Evolutionary conservation across 768 basidiomycete genomes (phyloP).

Genomic region (Rhodotorula diobovata): DNA sequence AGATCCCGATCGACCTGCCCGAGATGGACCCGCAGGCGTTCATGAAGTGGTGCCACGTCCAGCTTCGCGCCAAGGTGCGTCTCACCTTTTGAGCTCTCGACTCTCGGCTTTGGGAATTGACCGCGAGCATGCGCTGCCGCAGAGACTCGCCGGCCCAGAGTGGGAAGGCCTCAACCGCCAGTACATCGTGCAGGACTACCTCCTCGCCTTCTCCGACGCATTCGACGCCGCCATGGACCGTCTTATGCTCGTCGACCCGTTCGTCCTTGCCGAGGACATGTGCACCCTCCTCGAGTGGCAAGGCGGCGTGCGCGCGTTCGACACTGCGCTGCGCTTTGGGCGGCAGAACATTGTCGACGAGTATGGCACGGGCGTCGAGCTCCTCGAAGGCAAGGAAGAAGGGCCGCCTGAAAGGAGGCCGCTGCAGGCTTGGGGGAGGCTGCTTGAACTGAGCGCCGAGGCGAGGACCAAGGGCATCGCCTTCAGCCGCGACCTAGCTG

Average conservation of each 20-base stretch:
- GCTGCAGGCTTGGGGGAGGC: conserved; percentile 23
- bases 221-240: conserved; percentile 40
- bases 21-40: conserved; percentile 33
- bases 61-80: conserved; percentile 29
- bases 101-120: background rate
- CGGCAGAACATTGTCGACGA: conserved; percentile 8
- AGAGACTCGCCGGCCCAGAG: conserved; percentile 30
- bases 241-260: conserved; percentile 28
- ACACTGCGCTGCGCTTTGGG: conserved; percentile 35
- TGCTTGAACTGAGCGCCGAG: conserved; percentile 30
- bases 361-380: conserved; percentile 25
- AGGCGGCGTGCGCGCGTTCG: conserved; percentile 33
- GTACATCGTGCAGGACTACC: conserved; percentile 37
- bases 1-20: conserved; percentile 36
- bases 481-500: conserved; percentile 28
- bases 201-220: conserved; percentile 37
- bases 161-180: conserved; percentile 32
- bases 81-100: background rate
- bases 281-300: conserved; percentile 35
- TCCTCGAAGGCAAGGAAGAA: conserved; percentile 16
- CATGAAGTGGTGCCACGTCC: conserved; percentile 28
- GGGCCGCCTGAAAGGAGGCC: conserved; percentile 8
- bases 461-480: conserved; percentile 16
- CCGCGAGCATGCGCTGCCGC: background rate
- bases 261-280: conserved; percentile 37